Evolutionary conservation across 169 alveolate species (phyloP), one percentile per base, ranked within the genome.

Genomic region (Haemoproteus tartakovskyi): DNA sequence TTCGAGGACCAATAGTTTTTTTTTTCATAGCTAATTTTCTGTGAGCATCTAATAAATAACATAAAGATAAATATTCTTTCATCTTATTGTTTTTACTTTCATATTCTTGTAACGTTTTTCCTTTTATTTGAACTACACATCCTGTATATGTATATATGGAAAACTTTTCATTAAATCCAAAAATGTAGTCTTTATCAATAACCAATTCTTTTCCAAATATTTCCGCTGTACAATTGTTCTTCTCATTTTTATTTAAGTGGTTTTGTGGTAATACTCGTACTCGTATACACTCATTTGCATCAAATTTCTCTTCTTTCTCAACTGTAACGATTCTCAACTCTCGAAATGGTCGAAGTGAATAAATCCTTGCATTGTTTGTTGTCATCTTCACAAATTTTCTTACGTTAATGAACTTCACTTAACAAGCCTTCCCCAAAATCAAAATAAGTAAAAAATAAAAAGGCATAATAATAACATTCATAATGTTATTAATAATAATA

Each of bases 131-230:
- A 36, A 92, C 45, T 26, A 90, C 67, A 59, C 96, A 92, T 12
- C 96, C 96, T 18, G 90, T 88, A 93, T 92, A 93, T 26, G 96
- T 91, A 63, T 84, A 93, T 14, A 93, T 85, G 26, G 97, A 93
- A 46, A 93, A 74, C 27, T 88, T 80, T 27, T 90, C 91, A 9
- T 91, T 90, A 4, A 82, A 93, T 9, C 86, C 91, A 26, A 91
- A 78, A 27, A 79, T 59, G 40, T 59, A 64, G n/a, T 90, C 97
- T 12, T 85, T 91, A 51, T 91, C 96, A 1, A 93, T 87, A 9
- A 91, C 86, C 26, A 92, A 52, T 26, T 92, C 96, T 18, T 79
- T 70, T 9, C 96, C 96, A 54, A 91, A 92, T 19, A 90, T 88
- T 56, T 92, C 96, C 2, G 95, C 97, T 6, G 93, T 64, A 16